phyloP scores from a whole-genome alignment of 2,329 filamentous ascomycete species.

The Arthrobotrys pseudoclavata region DNA sequence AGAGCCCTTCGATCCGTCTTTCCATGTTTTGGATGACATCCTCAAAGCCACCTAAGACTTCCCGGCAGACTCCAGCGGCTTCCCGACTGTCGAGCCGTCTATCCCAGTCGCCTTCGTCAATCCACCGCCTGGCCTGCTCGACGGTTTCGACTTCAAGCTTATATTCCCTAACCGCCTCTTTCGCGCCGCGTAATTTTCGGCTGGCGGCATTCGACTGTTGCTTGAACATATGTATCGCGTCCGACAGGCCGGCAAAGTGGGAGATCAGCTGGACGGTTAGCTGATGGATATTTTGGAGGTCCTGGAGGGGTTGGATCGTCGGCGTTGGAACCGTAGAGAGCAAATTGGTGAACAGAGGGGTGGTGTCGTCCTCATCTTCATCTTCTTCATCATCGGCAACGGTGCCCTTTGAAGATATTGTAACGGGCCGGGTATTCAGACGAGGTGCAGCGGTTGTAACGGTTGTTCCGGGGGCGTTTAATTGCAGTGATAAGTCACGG shows the following conservation, averaged over 20 bases:
- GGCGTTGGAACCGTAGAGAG: slow-evolving; percentile 77
- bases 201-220: slow-evolving; percentile 87
- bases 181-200: slow-evolving; percentile 82
- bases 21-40: slow-evolving; percentile 89
- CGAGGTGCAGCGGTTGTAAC: slow-evolving; percentile 48
- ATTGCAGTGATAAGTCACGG: slow-evolving; percentile 76
- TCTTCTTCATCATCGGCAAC: slow-evolving; percentile 14
- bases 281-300: slow-evolving; percentile 77
- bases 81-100: slow-evolving; percentile 81
- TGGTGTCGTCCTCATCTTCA: slow-evolving; percentile 47
- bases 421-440: slow-evolving; percentile 49
- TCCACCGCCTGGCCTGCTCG: slow-evolving; percentile 85
- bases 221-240: slow-evolving; percentile 92
- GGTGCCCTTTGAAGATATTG: slow-evolving; percentile 59
- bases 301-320: slow-evolving; percentile 75
- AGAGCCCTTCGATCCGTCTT: slow-evolving; percentile 77
- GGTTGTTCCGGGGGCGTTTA: slow-evolving; percentile 56
- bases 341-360: slow-evolving; percentile 63
- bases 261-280: slow-evolving; percentile 81
- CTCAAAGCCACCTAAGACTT: slow-evolving; percentile 93
- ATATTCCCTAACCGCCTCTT: slow-evolving; percentile 88
- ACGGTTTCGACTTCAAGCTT: slow-evolving; percentile 83
- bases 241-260: slow-evolving; percentile 86
- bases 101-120: slow-evolving; percentile 86
- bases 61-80: slow-evolving; percentile 84